Base-by-base conservation (phyloP, 257 asterid genomes). In the Ocimum tenuiflorum region DNA sequence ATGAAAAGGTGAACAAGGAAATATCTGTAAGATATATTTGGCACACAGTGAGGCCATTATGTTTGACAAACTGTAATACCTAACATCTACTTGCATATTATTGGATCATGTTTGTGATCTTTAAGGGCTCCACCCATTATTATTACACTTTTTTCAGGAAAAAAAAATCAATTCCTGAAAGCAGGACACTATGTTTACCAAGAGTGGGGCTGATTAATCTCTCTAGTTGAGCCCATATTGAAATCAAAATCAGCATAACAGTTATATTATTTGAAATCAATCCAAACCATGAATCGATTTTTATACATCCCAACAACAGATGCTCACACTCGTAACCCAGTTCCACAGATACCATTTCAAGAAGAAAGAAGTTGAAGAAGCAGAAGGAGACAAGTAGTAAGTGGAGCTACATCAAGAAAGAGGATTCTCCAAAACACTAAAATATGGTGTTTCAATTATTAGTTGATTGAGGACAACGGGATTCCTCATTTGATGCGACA, bases 351-450 rank as follows among this genome's bases (percentile, higher is more conserved):
- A 47, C 31, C 31, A 33, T 51, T 41, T 52, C 5, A 13, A 19
- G 63, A 51, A 70, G 57, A 51, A 50, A 61, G 23, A 39, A 50
- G 35, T 60, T 61, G 10, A 20, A 43, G 49, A 67, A 59, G 60
- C 63, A 42, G 67, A 69, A 69, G 45, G 64, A 68, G 61, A 39
- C 49, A 36, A 66, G 71, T 54, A 63, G 48, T 38, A 55, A 57
- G 76, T 73, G 70, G 65, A 52, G 59, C 63, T 58, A 69, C 80
- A 83, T 76, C 75, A 83, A 77, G 70, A 77, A 80, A 78, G 42
- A 73, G n/a, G 89, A 86, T 85, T 83, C 95, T 80, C 48, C 73
- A 76, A 65, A 73, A 77, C 88, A 83, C 81, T 77, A 78, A 73
- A 72, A 67, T 69, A 55, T 67, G 60, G 69, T 76, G 79, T 54